Evolutionary conservation across 2,329 filamentous ascomycete species (phyloP).

Genomic region (Penicillium sclerotigenum): DNA sequence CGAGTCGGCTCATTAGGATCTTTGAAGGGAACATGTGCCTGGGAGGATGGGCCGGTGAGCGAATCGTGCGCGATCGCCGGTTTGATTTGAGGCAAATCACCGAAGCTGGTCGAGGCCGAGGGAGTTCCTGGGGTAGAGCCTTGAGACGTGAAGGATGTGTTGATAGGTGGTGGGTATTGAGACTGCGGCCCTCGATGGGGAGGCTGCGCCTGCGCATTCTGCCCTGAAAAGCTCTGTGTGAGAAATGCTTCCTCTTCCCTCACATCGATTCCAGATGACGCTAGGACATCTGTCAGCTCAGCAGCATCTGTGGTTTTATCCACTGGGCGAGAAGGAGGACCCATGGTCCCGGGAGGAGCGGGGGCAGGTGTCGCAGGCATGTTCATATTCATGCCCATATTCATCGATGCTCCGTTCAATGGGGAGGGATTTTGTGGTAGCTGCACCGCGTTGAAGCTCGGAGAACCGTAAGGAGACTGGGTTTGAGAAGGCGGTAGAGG

Average conservation of each 20-base stretch:
- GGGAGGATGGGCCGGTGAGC: slow-evolving; percentile 65
- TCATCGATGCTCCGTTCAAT: slow-evolving; percentile 47
- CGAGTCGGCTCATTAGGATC: slow-evolving; percentile 62
- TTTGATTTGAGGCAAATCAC: slow-evolving; percentile 51
- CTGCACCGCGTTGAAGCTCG: slow-evolving; percentile 53
- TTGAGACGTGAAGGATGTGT: slow-evolving; percentile 41
- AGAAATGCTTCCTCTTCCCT: slow-evolving; percentile 82
- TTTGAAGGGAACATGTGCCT: slow-evolving; percentile 62
- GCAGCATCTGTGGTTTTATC: slow-evolving; percentile 55
- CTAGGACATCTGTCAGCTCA: slow-evolving; percentile 78
- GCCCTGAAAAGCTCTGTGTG: slow-evolving; percentile 54
- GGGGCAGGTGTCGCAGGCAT: slow-evolving; percentile 48
- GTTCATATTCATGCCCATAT: slow-evolving; percentile 51
- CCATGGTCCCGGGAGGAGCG: slow-evolving; percentile 52
- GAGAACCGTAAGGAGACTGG: slow-evolving; percentile 60
- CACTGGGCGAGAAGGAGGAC: slow-evolving; percentile 59
- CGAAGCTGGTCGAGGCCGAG: slow-evolving; percentile 49
- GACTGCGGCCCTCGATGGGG: slow-evolving; percentile 41
- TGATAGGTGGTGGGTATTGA: slow-evolving; percentile 50
- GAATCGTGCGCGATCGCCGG: slow-evolving; percentile 54
- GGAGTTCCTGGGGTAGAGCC: slow-evolving; percentile 42
- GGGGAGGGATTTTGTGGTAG: slow-evolving; percentile 37
- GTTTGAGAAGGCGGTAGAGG: slow-evolving; percentile 61
- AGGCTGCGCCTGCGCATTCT: slow-evolving; percentile 37
- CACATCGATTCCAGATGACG: slow-evolving; percentile 81